These are phyloP conservation scores for Colletotrichum chlorophyti DNA, from an alignment of 2,329 filamentous ascomycete genomes.

Conservation along the genomic window DNA sequence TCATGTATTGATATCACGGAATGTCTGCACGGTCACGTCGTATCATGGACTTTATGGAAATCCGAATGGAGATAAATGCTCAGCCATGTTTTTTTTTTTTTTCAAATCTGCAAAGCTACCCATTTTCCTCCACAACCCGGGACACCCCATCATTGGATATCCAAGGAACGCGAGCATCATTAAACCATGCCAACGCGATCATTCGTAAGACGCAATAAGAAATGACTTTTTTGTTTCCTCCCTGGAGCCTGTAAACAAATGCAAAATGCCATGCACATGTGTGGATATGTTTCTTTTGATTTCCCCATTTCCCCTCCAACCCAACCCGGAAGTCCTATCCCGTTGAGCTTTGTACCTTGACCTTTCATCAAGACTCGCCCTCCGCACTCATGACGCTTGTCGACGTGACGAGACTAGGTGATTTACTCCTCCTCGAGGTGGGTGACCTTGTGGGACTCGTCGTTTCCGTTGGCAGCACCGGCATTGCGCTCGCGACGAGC, in stretches of 20 bases:
- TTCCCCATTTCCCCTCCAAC: background rate
- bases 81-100: constrained; percentile 2
- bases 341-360: too few species aligned
- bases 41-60: background rate
- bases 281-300: background rate
- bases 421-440: constrained; percentile 58
- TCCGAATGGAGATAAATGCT: background rate
- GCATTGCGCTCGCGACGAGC: constrained; percentile 68
- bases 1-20: background rate
- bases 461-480: constrained; percentile 39
- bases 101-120: constrained; percentile 14
- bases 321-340: too few species aligned
- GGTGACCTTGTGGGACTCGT: constrained; percentile 47
- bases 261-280: constrained; percentile 16
- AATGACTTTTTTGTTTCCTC: constrained; percentile 4
- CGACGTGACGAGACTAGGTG: too few species aligned
- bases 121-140: background rate
- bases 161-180: constrained; percentile 10
- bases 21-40: background rate
- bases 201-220: constrained; percentile 1
- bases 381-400: background rate
- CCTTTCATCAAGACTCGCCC: background rate
- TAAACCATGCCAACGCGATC: constrained; percentile 14
- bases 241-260: constrained; percentile 5
- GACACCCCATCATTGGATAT: background rate